Evolutionary conservation across 2,329 filamentous ascomycete species (phyloP), one percentile per base, ranked within the genome.

Genomic region (Phoma sp.): DNA sequence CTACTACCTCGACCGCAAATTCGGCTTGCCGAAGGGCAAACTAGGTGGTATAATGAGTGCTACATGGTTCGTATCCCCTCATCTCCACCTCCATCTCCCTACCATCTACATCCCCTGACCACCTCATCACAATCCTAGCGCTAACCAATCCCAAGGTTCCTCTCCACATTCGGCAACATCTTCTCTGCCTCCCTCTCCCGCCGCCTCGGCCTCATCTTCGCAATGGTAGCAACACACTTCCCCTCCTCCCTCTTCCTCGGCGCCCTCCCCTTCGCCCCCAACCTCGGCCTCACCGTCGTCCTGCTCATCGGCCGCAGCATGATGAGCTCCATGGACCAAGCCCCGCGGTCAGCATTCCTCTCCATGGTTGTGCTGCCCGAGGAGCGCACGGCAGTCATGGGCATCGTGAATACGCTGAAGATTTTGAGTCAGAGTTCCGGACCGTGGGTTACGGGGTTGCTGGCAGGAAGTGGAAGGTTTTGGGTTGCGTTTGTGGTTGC

Each of bases 1-100:
- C 59, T 84, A 81, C 51, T 85, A 84, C 67, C 84, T 82, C 69
- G 81, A 86, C 62, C 79, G 81, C 38, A 85, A 85, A 56, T 86
- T 86, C 60, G 63, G 75, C 28, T 73, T 85, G 4, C 74, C 79
- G 3, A 81, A 84, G 61, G 78, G 80, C 1, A 76, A 78, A 23
- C 77, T 86, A 1, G 84, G 84, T 12, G 81, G 76, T 15, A 80
- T 84, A 26, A 83, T 83, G 68, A 80, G 80, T 30, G 74, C 77
- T 9, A 79, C 78, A 11, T 74, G 71, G 71, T 69, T 48, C 34
- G 61, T 53, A 17, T 9, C 21, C 5, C n/a, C 15, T 46, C 7
- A 3, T 32, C 26, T 14, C 21, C 21, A 9, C 10, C 30, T 26
- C 23, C 29, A 42, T 20, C 46, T 18, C 14, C 9, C n/a, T 12